Evolutionary conservation across 768 basidiomycete species (phyloP).

Genomic region (Pleurotus sapidus): DNA sequence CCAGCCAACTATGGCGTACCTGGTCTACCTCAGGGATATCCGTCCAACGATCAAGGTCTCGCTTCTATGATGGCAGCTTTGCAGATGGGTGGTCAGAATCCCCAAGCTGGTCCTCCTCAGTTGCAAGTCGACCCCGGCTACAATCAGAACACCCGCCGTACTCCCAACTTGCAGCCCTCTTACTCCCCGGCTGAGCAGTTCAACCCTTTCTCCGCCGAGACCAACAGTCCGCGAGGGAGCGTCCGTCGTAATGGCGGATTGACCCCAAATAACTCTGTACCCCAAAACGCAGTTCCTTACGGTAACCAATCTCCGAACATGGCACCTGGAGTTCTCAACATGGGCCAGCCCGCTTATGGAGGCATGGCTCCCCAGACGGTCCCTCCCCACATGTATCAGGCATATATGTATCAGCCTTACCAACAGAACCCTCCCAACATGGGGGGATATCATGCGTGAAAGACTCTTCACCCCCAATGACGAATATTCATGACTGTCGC

Average conservation of each 20-base stretch:
- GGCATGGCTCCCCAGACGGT: conserved; percentile 57
- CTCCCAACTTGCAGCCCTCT: conserved; percentile 27
- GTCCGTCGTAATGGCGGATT: conserved; percentile 42
- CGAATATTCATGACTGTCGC: conserved; percentile 43
- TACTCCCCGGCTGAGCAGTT: conserved; percentile 47
- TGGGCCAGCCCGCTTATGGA: conserved; percentile 66
- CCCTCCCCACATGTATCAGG: conserved; percentile 69
- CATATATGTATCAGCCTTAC: conserved; percentile 84
- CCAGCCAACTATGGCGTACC: conserved; percentile 65
- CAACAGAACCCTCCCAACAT: conserved; percentile 76
- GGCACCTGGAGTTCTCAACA: conserved; percentile 57
- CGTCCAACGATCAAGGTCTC: conserved; percentile 78
- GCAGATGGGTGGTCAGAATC: conserved; percentile 88
- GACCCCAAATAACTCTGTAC: conserved; percentile 47
- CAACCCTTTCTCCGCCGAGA: conserved; percentile 49
- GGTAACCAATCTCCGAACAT: conserved; percentile 61
- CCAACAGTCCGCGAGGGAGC: conserved; percentile 43
- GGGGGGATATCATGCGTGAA: conserved; percentile 71
- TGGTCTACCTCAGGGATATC: conserved; percentile 76
- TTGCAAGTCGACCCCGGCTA: conserved; percentile 70
- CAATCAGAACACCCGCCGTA: conserved; percentile 35
- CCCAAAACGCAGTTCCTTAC: conserved; percentile 36
- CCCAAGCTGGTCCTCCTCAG: conserved; percentile 74
- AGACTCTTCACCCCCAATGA: conserved; percentile 19
- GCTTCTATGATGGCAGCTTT: conserved; percentile 93